Evolutionary conservation across 192 early-diverging fungal genomes (phyloP).

Genomic region (Podochytrium sp.): DNA sequence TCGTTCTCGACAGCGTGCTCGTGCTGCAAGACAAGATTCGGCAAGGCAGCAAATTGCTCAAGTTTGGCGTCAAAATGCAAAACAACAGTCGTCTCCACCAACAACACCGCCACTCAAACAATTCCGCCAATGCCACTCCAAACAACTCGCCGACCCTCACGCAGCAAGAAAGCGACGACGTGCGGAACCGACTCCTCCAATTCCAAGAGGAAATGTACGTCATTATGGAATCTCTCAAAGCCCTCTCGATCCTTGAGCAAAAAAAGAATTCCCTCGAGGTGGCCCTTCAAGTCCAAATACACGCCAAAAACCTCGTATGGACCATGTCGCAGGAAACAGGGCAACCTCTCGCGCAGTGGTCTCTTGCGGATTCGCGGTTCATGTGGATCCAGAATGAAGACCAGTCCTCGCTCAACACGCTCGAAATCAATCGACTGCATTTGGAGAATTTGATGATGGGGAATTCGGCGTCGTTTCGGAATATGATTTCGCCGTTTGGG

Average conservation of each 20-base stretch:
- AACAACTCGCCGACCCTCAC: not conserved
- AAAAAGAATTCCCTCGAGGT: slow-evolving; percentile 61
- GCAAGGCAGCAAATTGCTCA: slow-evolving; percentile 34
- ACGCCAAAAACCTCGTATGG: slow-evolving; percentile 70
- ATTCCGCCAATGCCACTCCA: not conserved
- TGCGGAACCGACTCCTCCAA: slow-evolving; percentile 39
- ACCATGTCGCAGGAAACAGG: slow-evolving; percentile 66
- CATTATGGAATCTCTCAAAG: slow-evolving; percentile 70
- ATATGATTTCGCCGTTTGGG: slow-evolving; percentile 50
- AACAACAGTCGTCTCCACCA: not conserved
- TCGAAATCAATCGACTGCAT: slow-evolving; percentile 75
- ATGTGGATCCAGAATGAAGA: slow-evolving; percentile 80
- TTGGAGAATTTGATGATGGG: slow-evolving; percentile 62
- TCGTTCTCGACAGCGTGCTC: slow-evolving; percentile 57
- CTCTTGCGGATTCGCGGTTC: slow-evolving; percentile 66
- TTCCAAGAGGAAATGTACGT: slow-evolving; percentile 71
- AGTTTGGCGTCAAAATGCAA: slow-evolving; percentile 16
- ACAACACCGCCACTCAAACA: not conserved
- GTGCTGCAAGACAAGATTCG: slow-evolving; percentile 65
- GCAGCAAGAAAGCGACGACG: slow-evolving; percentile 17
- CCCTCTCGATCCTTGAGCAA: slow-evolving; percentile 49
- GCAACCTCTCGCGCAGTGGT: slow-evolving; percentile 73
- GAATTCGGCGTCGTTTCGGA: slow-evolving; percentile 33
- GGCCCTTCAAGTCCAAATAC: slow-evolving; percentile 60
- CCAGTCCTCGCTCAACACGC: slow-evolving; percentile 71